Evolutionary conservation across 805 yeast species (phyloP).

Genomic region (Saccharomycopsis olivae): DNA sequence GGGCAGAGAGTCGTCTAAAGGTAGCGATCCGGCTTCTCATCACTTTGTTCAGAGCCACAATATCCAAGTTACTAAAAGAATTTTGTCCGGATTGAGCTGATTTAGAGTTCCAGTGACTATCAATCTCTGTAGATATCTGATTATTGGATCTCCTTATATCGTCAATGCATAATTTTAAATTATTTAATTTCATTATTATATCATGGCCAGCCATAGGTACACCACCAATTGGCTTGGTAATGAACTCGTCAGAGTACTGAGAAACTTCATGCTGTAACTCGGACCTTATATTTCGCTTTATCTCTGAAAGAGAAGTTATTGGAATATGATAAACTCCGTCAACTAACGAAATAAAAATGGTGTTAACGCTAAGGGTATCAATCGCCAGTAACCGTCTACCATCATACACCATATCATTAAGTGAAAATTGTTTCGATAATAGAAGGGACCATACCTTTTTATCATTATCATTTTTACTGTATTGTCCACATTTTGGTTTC

Average conservation of each 20-base stretch:
- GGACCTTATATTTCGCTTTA: neutral
- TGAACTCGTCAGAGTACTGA: slow-evolving; percentile 2
- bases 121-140: slow-evolving; percentile 1
- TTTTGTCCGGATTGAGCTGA: neutral
- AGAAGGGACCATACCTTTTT: neutral
- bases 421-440: neutral
- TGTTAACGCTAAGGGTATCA: slow-evolving; percentile 7
- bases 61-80: neutral
- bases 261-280: neutral
- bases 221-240: slow-evolving; percentile 7
- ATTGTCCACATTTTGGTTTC: too few species aligned
- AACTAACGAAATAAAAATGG: slow-evolving; percentile 22
- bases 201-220: slow-evolving; percentile 26
- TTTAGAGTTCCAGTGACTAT: neutral
- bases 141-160: slow-evolving; percentile 22
- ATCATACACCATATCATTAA: slow-evolving; percentile 1
- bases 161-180: slow-evolving; percentile 26
- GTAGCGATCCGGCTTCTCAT: neutral
- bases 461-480: neutral
- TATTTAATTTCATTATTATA: slow-evolving; percentile 30
- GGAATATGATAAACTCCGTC: slow-evolving; percentile 22
- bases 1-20: neutral
- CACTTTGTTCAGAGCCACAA: neutral
- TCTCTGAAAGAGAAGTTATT: slow-evolving; percentile 1
- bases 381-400: neutral